These are phyloP conservation scores for Colletotrichum theobromicola DNA, from an alignment of 2,329 filamentous ascomycete species.

Conservation along the genomic window DNA sequence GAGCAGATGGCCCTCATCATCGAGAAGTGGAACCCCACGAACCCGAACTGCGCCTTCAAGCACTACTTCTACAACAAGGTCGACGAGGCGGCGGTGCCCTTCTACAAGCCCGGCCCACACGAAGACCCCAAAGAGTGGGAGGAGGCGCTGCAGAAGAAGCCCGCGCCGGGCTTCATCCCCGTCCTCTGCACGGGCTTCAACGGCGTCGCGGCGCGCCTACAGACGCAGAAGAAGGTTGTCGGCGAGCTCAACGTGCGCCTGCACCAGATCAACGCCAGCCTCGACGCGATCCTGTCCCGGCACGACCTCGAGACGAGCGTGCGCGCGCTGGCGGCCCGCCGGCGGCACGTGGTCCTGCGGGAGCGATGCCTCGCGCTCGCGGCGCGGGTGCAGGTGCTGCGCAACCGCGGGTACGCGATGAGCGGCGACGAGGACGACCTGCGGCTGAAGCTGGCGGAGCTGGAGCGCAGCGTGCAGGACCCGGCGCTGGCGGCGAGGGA, in stretches of 20 bases:
- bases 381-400: slow-evolving; percentile 79
- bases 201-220: slow-evolving; percentile 73
- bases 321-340: slow-evolving; percentile 72
- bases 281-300: slow-evolving; percentile 74
- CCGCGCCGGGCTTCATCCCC: slow-evolving; percentile 76
- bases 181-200: slow-evolving; percentile 77
- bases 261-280: slow-evolving; percentile 79
- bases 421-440: slow-evolving; percentile 81
- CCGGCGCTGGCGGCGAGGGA: slow-evolving; percentile 76
- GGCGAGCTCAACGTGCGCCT: slow-evolving; percentile 73
- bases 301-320: slow-evolving; percentile 81
- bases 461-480: slow-evolving; percentile 76
- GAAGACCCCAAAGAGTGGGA: slow-evolving; percentile 85
- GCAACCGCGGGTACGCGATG: slow-evolving; percentile 82
- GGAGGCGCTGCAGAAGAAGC: slow-evolving; percentile 81
- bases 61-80: slow-evolving; percentile 90
- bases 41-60: slow-evolving; percentile 75
- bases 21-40: slow-evolving; percentile 75
- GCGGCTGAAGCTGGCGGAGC: slow-evolving; percentile 70
- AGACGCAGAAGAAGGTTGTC: slow-evolving; percentile 73
- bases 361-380: slow-evolving; percentile 77
- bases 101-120: slow-evolving; percentile 71
- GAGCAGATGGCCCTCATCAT: slow-evolving; percentile 76
- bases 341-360: slow-evolving; percentile 75
- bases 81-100: slow-evolving; percentile 75